These are phyloP conservation scores for Pestalotiopsis fici DNA, from an alignment of 2,329 filamentous ascomycete species.

Conservation along the genomic window DNA sequence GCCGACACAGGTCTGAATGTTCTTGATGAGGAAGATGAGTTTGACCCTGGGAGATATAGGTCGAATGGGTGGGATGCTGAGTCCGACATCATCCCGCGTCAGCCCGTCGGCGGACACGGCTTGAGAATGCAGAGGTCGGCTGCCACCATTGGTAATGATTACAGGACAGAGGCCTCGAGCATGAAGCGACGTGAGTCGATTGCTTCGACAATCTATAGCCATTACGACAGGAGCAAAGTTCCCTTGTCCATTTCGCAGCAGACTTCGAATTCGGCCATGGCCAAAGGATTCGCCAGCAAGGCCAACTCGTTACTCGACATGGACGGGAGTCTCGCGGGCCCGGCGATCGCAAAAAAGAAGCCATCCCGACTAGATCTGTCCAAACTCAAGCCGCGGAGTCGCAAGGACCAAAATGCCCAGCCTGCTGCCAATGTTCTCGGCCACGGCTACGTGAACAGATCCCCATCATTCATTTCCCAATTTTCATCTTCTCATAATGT, in stretches of 20 bases:
- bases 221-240: constrained; percentile 58
- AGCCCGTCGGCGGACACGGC: constrained; percentile 22
- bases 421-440: constrained; percentile 31
- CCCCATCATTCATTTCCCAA: constrained; percentile 44
- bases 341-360: constrained; percentile 43
- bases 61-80: constrained; percentile 45
- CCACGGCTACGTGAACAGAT: constrained; percentile 37
- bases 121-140: constrained; percentile 25
- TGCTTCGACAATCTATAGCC: constrained; percentile 54
- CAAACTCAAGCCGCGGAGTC: constrained; percentile 37
- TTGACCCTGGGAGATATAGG: constrained; percentile 23
- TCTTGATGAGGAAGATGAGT: constrained; percentile 24
- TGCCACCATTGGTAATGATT: constrained; percentile 23
- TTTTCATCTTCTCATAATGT: constrained; percentile 21
- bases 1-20: constrained; percentile 25
- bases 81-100: constrained; percentile 45
- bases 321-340: constrained; percentile 32
- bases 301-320: constrained; percentile 47
- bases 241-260: constrained; percentile 60
- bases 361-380: constrained; percentile 52
- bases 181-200: constrained; percentile 51
- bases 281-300: constrained; percentile 53
- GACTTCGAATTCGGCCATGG: constrained; percentile 60
- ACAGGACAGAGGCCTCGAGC: constrained; percentile 42
- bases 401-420: constrained; percentile 32